Evolutionary conservation across 2,329 filamentous ascomycete species (phyloP).

Genomic region (Epichloe uncinata): DNA sequence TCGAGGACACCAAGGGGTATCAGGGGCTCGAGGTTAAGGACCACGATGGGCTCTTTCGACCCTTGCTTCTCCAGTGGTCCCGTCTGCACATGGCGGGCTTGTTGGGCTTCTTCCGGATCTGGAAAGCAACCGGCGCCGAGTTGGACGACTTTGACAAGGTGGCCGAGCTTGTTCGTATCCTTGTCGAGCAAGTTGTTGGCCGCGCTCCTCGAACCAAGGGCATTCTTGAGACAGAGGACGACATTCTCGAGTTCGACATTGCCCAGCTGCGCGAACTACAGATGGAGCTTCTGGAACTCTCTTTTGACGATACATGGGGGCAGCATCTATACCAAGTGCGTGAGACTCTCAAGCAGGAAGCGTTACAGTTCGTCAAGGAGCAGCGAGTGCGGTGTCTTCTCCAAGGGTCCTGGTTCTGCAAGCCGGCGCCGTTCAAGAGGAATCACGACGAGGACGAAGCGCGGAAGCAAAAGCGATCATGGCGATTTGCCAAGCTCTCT

Average conservation of each 20-base stretch:
- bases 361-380: constrained; percentile 92
- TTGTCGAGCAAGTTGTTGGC: constrained; percentile 81
- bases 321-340: constrained; percentile 80
- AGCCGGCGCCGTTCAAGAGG: constrained; percentile 29
- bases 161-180: constrained; percentile 75
- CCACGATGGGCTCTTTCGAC: constrained; percentile 76
- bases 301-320: constrained; percentile 92
- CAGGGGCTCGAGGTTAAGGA: constrained; percentile 62
- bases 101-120: constrained; percentile 78
- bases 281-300: constrained; percentile 82
- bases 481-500: constrained; percentile 78
- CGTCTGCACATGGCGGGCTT: constrained; percentile 74
- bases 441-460: constrained; percentile 12
- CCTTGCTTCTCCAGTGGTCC: constrained; percentile 85
- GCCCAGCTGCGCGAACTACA: constrained; percentile 68
- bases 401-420: constrained; percentile 75
- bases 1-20: constrained; percentile 66
- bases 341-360: constrained; percentile 81
- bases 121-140: constrained; percentile 80
- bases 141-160: constrained; percentile 88
- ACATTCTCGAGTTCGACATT: constrained; percentile 74
- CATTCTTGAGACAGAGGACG: constrained; percentile 77
- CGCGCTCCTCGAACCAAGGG: constrained; percentile 71
- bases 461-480: constrained; percentile 39
- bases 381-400: constrained; percentile 85